Evolutionary conservation across 768 basidiomycete species (phyloP).

Genomic region (Suillus lakei): DNA sequence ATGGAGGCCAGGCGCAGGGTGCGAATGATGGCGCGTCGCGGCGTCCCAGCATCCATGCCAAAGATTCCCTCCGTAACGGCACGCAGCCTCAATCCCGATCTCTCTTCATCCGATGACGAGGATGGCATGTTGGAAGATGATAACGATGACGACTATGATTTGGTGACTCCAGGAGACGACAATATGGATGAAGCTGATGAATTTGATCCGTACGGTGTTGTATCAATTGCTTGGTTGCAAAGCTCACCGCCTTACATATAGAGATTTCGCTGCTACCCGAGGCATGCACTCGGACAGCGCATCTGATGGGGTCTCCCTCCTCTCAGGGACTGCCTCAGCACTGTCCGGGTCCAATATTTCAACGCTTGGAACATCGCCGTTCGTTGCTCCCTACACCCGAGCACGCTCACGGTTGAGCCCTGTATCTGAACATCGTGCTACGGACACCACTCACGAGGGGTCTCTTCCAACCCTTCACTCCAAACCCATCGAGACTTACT

Average conservation of each 20-base stretch:
- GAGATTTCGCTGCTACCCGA: constrained; percentile 71
- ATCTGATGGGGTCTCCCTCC: constrained; percentile 64
- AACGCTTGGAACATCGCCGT: constrained; percentile 52
- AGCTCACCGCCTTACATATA: constrained; percentile 40
- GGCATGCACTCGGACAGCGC: constrained; percentile 60
- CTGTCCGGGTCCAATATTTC: constrained; percentile 63
- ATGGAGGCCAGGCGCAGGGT: constrained; percentile 76
- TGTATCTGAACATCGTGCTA: constrained; percentile 56
- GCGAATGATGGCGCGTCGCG: constrained; percentile 67
- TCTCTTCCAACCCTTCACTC: constrained; percentile 26
- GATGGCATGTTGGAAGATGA: constrained; percentile 52
- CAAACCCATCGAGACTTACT: constrained; percentile 46
- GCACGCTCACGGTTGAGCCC: constrained; percentile 61
- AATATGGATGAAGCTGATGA: constrained; percentile 71
- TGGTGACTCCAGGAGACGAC: constrained; percentile 50
- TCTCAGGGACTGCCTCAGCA: constrained; percentile 55
- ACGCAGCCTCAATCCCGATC: constrained; percentile 51
- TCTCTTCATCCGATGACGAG: constrained; percentile 57
- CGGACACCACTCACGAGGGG: constrained; percentile 33
- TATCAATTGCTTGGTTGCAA: neutral
- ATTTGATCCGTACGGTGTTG: constrained; percentile 72
- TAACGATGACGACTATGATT: constrained; percentile 59
- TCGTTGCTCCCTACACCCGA: constrained; percentile 39
- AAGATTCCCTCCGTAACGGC: constrained; percentile 27
- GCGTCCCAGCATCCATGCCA: constrained; percentile 35